phyloP scores from a whole-genome alignment of 2,329 filamentous ascomycete species.

The Teratosphaeria epicoccoides region DNA sequence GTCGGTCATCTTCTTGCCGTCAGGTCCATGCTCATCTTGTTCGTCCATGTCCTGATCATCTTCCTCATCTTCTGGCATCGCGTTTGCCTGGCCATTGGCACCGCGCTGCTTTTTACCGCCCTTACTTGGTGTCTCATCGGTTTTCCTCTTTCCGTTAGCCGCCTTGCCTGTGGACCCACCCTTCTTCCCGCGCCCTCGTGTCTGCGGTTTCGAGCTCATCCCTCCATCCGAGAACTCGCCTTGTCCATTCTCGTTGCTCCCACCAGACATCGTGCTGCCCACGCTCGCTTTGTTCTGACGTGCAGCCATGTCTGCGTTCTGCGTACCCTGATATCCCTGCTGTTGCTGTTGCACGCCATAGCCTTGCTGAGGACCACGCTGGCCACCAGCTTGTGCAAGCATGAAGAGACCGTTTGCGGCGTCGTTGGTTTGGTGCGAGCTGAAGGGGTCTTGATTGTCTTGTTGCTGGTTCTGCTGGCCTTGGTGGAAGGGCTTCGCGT shows the following conservation, averaged over 20 bases:
- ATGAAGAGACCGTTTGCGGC: slow-evolving; percentile 90
- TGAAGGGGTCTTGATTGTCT: slow-evolving; percentile 53
- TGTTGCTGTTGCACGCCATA: slow-evolving; percentile 36
- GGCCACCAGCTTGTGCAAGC: slow-evolving; percentile 62
- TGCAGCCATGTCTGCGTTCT: slow-evolving; percentile 16
- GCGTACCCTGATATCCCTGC: slow-evolving; percentile 35
- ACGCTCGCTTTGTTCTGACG: slow-evolving; percentile 38
- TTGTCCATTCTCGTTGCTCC: slow-evolving; percentile 35
- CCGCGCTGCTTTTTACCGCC: slow-evolving; percentile 64
- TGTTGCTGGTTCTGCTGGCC: slow-evolving; percentile 34
- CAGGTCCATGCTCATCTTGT: slow-evolving; percentile 32
- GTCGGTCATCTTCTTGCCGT: slow-evolving; percentile 84
- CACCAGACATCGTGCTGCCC: slow-evolving; percentile 49
- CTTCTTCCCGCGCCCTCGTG: slow-evolving; percentile 61
- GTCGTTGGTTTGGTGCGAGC: slow-evolving; percentile 82
- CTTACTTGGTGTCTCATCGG: slow-evolving; percentile 59
- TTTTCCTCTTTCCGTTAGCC: slow-evolving; percentile 65
- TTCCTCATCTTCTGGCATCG: slow-evolving; percentile 46
- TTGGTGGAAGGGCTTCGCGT: slow-evolving; percentile 44
- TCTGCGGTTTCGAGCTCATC: slow-evolving; percentile 50
- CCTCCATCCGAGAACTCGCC: slow-evolving; percentile 63
- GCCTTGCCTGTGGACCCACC: slow-evolving; percentile 38
- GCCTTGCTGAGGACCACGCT: slow-evolving; percentile 43
- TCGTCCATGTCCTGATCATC: slow-evolving; percentile 36
- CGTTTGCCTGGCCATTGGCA: slow-evolving; percentile 36